These are phyloP conservation scores for Saturnispora hagleri DNA, from an alignment of 805 yeast genomes.

Conservation along the genomic window DNA sequence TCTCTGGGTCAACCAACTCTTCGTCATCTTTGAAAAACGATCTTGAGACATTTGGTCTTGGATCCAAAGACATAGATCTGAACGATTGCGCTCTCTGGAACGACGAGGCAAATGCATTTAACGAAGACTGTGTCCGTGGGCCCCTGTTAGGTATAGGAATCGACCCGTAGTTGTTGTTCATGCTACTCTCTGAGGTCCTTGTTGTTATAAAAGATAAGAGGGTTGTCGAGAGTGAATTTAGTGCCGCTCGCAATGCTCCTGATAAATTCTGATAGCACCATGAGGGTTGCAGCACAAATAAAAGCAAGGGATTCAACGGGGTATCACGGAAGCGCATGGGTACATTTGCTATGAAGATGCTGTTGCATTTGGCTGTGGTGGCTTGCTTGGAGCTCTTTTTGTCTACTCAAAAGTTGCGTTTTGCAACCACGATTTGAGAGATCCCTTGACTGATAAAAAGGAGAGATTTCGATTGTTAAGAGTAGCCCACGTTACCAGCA, in stretches of 20 bases:
- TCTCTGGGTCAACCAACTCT: conserved; percentile 58
- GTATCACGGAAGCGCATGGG: background rate
- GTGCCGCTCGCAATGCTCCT: background rate
- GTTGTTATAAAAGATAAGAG: background rate
- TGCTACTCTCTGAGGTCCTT: background rate
- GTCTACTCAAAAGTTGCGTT: too few species aligned
- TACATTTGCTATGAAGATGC: background rate
- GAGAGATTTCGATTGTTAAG: too few species aligned
- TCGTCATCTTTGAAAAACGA: conserved; percentile 58
- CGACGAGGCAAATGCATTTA: conserved; percentile 73
- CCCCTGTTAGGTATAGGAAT: conserved; percentile 21
- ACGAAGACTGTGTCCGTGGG: conserved; percentile 3
- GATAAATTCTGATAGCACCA: background rate
- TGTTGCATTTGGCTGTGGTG: background rate
- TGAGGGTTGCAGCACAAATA: background rate
- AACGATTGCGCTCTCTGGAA: conserved; percentile 69
- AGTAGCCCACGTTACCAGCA: too few species aligned
- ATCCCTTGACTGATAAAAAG: too few species aligned
- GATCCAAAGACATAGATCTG: conserved; percentile 43
- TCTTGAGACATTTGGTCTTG: conserved; percentile 48
- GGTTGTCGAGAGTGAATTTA: background rate
- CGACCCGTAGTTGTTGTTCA: conserved; percentile 9
- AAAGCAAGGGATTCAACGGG: background rate
- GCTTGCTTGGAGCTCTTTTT: too few species aligned
- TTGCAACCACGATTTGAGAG: too few species aligned